These are phyloP conservation scores for Termitomyces bulborhizus DNA, from an alignment of 768 basidiomycete genomes.

Conservation along the genomic window DNA sequence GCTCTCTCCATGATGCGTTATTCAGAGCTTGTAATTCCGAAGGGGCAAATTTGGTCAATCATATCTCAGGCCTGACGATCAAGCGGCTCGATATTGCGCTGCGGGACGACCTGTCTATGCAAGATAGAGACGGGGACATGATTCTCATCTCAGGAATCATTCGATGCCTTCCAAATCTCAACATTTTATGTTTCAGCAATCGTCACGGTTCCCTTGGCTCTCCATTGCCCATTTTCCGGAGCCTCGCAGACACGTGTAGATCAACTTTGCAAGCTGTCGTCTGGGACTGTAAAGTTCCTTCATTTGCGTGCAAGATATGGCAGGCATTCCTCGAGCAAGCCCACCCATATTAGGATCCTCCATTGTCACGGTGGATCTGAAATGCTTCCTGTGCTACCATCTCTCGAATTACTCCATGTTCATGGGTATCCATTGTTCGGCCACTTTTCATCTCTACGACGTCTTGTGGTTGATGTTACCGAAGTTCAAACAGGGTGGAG, in stretches of 20 bases:
- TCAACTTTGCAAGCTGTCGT: slow-evolving; percentile 7
- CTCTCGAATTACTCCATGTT: slow-evolving; percentile 1
- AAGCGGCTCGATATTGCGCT: slow-evolving; percentile 17
- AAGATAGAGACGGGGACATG: not conserved
- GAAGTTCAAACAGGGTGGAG: not conserved
- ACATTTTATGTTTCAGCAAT: slow-evolving; percentile 4
- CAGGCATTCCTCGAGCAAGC: slow-evolving; percentile 8
- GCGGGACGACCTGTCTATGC: slow-evolving; percentile 4
- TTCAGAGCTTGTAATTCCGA: not conserved
- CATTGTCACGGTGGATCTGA: not conserved
- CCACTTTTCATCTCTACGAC: slow-evolving; percentile 10
- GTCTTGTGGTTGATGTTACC: not conserved
- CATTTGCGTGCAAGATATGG: not conserved
- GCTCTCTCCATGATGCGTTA: slow-evolving; percentile 10
- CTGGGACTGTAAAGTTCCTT: not conserved
- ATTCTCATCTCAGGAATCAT: slow-evolving; percentile 6
- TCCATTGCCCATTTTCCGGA: slow-evolving; percentile 1
- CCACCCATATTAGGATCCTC: slow-evolving; percentile 5
- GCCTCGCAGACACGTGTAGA: slow-evolving; percentile 4
- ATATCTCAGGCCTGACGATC: slow-evolving; percentile 8
- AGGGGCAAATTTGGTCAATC: not conserved
- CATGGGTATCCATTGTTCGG: not conserved
- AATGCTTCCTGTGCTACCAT: not conserved
- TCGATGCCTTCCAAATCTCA: slow-evolving; percentile 14
- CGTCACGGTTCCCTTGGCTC: not conserved